These are phyloP conservation scores for Geotrichum phurueaensis DNA, from an alignment of 1,139 yeast genomes.

Conservation along the genomic window DNA sequence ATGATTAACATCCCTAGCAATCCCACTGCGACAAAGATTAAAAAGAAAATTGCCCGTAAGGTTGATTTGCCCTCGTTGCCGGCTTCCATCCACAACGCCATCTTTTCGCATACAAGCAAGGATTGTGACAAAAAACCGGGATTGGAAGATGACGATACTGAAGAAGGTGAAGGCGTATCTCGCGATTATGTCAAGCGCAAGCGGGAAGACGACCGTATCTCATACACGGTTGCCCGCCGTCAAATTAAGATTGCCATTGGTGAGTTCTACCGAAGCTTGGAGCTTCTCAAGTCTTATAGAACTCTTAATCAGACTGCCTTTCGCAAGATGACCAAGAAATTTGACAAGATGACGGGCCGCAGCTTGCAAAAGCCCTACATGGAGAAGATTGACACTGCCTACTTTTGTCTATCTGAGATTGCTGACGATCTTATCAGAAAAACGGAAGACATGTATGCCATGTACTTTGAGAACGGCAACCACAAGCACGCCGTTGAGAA, in stretches of 20 bases:
- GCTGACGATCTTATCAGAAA: conserved; percentile 56
- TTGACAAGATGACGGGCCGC: conserved; percentile 64
- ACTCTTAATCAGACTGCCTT: conserved; percentile 80
- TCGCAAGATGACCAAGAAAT: conserved; percentile 82
- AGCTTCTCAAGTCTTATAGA: conserved; percentile 69
- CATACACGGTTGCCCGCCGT: conserved; percentile 65
- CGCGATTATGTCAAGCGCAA: conserved; percentile 17
- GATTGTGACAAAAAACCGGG: not conserved
- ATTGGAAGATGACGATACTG: not conserved
- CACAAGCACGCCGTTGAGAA: conserved; percentile 70
- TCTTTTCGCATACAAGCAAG: conserved; percentile 6
- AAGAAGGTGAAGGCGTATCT: not conserved
- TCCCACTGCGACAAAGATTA: conserved; percentile 24
- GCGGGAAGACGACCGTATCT: conserved; percentile 21
- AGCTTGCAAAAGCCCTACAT: conserved; percentile 49
- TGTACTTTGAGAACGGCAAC: conserved; percentile 66
- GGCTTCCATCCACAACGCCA: conserved; percentile 8
- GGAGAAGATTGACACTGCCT: conserved; percentile 49
- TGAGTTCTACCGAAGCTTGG: conserved; percentile 75
- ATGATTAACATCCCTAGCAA: conserved; percentile 16
- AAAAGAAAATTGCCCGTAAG: conserved; percentile 22
- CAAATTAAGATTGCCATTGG: conserved; percentile 71
- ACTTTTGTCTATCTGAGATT: conserved; percentile 61
- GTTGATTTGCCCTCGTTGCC: conserved; percentile 36
- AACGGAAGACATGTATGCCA: conserved; percentile 63